These are phyloP conservation scores for Striga asiatica DNA, from an alignment of 257 asterid genomes.

Conservation along the genomic window DNA sequence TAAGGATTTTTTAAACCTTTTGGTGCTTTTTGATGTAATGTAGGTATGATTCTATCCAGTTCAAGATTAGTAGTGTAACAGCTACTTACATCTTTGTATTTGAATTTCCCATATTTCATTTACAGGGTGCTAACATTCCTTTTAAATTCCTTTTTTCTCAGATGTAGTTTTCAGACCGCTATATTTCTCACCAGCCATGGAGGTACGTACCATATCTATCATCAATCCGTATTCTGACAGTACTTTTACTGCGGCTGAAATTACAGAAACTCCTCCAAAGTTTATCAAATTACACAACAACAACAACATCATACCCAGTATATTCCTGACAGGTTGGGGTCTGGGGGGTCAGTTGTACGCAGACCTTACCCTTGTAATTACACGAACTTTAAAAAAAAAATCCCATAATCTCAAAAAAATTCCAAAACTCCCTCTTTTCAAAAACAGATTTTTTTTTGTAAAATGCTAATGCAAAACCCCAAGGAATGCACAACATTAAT, in stretches of 20 bases:
- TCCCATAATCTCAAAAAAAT: no score
- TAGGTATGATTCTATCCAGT: no score
- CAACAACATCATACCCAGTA: no score
- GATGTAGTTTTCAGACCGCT: slow-evolving; percentile 60
- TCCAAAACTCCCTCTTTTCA: no score
- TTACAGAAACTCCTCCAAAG: neutral
- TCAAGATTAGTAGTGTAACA: no score
- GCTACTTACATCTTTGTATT: no score
- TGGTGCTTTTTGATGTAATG: neutral
- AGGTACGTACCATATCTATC: slow-evolving; percentile 54
- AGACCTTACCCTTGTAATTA: no score
- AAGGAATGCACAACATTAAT: neutral
- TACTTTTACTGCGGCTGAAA: neutral
- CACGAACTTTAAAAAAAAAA: no score
- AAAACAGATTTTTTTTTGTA: no score
- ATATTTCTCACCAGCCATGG: slow-evolving; percentile 80
- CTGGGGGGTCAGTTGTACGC: no score
- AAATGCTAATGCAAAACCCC: no score
- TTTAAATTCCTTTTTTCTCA: slow-evolving; percentile 19
- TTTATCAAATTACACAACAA: neutral
- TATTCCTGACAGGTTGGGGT: no score
- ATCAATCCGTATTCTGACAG: neutral
- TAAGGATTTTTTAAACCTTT: neutral
- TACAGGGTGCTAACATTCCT: slow-evolving; percentile 13
- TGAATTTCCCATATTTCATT: neutral